Base-by-base conservation (phyloP, 176 grass and related monocot species). In the Triticum monococcum region DNA sequence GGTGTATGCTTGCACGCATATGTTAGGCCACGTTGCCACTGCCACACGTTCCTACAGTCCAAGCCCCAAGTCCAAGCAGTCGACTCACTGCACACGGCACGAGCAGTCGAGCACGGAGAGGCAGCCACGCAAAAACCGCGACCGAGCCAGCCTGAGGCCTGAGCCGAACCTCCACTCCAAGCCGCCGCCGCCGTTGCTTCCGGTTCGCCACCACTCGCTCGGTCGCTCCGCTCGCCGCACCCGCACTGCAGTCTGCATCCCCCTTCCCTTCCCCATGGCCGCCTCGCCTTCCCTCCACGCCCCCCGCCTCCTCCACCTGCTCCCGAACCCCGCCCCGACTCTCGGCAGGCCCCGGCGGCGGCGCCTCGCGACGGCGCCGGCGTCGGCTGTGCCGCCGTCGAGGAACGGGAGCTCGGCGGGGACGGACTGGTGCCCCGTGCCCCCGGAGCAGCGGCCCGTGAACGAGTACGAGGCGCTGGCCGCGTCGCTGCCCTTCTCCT, bases 371-470 rank as follows among this genome's bases (percentile, higher is more conserved):
- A 57, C 8, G 54, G 56, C 13, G 10, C 18, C 68, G 12, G 46
- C 77, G 12, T 8, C 13, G 8, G 78, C 77, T 23, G 56, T 79
- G 18, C 86, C 90, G 45, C 88, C 91, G 35, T 98, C 94, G 62
- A 88, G 96, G 81, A 98, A 98, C 90, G 93, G 96, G 81, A 94
- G 82, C 87, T 93, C 93, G 22, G 84, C 87, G 69, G 97, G 95
- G 86, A 96, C 90, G 52, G 93, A 92, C 79, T 98, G 97, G 90
- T 92, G 97, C 86, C 97, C 97, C 5, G 97, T 98, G 63, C 97
- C 93, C 77, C 81, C 75, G 63, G 97, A 96, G 87, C 97, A 96
- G 88, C 88, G 64, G 32, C 97, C 97, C 3, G 93, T 96, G 65
- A 98, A 98, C 87, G 97, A 98, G 92, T 98, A 94, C 90, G 91